Conservation (phyloP, 495 filamentous ascomycete species). For the Daldinia grandis region DNA sequence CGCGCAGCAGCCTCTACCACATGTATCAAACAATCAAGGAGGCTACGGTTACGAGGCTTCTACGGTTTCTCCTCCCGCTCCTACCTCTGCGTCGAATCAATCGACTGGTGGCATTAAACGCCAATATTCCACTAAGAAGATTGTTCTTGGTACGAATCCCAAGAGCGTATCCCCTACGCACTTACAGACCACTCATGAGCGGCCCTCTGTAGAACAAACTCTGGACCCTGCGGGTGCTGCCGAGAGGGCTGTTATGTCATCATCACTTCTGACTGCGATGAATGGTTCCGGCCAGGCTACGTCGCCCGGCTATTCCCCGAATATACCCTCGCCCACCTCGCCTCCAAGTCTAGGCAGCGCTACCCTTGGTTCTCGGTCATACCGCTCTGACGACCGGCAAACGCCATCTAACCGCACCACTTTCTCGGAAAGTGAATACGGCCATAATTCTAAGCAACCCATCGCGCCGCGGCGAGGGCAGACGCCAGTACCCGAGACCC, state of each 20-base stretch:
- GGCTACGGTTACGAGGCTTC: constrained; percentile 55
- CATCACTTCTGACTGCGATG: constrained; percentile 78
- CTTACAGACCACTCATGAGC: constrained; percentile 64
- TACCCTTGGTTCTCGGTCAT: constrained; percentile 66
- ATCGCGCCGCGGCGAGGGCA: constrained; percentile 57
- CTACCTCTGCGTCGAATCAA: constrained; percentile 58
- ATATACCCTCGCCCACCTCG: constrained; percentile 86
- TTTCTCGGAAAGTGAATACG: constrained; percentile 59
- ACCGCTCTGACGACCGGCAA: constrained; percentile 56
- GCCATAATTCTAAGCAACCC: constrained; percentile 53
- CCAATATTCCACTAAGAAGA: constrained; percentile 90
- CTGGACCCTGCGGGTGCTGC: constrained; percentile 63
- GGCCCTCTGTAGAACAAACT: constrained; percentile 63
- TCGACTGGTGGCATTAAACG: constrained; percentile 67
- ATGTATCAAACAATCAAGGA: constrained; percentile 50
- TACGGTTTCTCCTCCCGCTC: constrained; percentile 60
- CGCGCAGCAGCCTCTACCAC: constrained; percentile 84
- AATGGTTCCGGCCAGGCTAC: constrained; percentile 66
- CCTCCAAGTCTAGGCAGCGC: constrained; percentile 61
- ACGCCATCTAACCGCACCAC: constrained; percentile 57
- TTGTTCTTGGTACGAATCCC: constrained; percentile 81
- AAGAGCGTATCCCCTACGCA: constrained; percentile 81
- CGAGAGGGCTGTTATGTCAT: constrained; percentile 71
- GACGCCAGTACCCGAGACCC: constrained; percentile 62
- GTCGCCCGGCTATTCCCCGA: constrained; percentile 71